Base-by-base conservation (phyloP, 2,329 filamentous ascomycete genomes). In the Lojkania enalia region DNA sequence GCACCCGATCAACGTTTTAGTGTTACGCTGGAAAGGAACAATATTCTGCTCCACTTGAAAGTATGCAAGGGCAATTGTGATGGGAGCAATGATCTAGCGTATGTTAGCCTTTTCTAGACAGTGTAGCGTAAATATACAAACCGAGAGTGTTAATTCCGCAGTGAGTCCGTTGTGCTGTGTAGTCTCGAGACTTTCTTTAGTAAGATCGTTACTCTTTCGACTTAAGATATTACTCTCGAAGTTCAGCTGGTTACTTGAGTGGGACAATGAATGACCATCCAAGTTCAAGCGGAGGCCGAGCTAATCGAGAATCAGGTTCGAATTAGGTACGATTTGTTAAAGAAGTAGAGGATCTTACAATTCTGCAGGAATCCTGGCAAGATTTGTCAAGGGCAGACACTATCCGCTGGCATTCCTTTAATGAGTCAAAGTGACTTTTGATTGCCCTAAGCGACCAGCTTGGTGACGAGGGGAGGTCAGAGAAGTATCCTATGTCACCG, bases 11-110 rank as follows among this genome's bases (percentile, higher is more conserved):
- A 39, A 39, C 20, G 36, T 11, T 14, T 7, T 5, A 5, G 18
- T 5, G 29, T 39, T 39, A 12, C 21, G 6, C 18, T 39, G 5
- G 19, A n/a, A 14, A 7, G 21, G 2, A 7, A 46, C 32, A 2
- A 38, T 18, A 5, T 38, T 14, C 12, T 20, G 9, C 13, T 41
- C 41, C 13, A 48, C 46, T 1, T 38, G 29, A 14, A 51, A 51
- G n/a, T 42, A 39, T 2, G 35, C 33, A 20, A 25, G 32, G 18
- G 41, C 49, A 21, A 51, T 35, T 15, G 38, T 31, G 12, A 51
- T n/a, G 1, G 49, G 48, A 20, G 25, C 42, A 4, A 48, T 40
- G 16, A n/a, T n/a, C n/a, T n/a, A n/a, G n/a, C n/a, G n/a, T n/a
- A n/a, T n/a, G n/a, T n/a, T n/a, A n/a, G n/a, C n/a, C n/a, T n/a